Percentiles rank a stretch among this genome's conserved stretches.
Conservation (phyloP, 2,329 filamentous ascomycete genomes). For the Xylariaceae sp. region DNA sequence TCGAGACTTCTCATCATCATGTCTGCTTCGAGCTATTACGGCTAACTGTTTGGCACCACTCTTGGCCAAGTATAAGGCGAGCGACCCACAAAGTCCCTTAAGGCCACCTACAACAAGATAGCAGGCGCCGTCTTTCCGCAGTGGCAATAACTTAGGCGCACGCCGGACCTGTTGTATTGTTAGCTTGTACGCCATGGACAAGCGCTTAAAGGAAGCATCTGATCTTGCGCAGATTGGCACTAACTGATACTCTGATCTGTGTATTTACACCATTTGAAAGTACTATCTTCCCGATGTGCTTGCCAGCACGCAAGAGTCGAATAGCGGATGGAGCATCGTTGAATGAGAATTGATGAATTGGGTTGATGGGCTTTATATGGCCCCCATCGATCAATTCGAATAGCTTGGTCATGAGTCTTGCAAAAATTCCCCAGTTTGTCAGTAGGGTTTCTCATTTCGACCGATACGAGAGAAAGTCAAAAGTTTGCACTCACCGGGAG, state of each 20-base stretch:
- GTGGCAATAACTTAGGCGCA: constrained; percentile 23
- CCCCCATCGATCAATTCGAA: constrained; percentile 25
- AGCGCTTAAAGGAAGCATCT: background rate
- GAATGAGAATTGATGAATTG: constrained; percentile 41
- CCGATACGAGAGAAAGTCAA: background rate
- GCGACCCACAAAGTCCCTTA: constrained; percentile 45
- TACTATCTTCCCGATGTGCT: constrained; percentile 51
- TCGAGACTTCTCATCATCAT: constrained; percentile 39
- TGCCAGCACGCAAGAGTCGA: constrained; percentile 42
- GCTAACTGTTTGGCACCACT: constrained; percentile 44
- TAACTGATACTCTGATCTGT: constrained; percentile 15
- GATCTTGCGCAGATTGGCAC: constrained; percentile 24
- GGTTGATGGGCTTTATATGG: constrained; percentile 41
- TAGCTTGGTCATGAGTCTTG: constrained; percentile 21
- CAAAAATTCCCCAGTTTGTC: background rate
- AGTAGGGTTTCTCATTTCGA: background rate
- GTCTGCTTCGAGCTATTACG: constrained; percentile 41
- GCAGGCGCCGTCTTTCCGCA: constrained; percentile 33
- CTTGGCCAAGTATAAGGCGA: constrained; percentile 44
- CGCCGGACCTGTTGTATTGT: constrained; percentile 24
- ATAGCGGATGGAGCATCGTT: constrained; percentile 41
- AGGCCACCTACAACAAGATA: constrained; percentile 46
- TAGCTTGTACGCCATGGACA: background rate
- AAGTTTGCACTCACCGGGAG: background rate
- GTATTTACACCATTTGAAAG: constrained; percentile 34